Percentiles rank a stretch among this genome's conserved stretches.
Evolutionary conservation across 192 early-diverging fungal species (phyloP).

Genomic region (Helicostylum pulchrum): DNA sequence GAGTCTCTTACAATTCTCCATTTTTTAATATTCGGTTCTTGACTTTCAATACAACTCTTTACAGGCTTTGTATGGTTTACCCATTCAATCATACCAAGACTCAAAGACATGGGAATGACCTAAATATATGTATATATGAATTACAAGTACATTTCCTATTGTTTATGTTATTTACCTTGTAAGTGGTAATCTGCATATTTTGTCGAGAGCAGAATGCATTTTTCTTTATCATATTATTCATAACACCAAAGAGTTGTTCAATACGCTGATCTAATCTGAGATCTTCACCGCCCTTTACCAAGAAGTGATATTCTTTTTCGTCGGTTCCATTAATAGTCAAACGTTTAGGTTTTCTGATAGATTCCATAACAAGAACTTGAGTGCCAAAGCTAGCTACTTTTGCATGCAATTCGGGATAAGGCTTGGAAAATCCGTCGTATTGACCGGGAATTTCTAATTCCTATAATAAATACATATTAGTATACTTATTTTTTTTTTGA

Average conservation of each 20-base stretch:
- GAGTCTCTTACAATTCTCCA: conserved; percentile 38
- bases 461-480: conserved; percentile 21
- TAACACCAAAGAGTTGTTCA: conserved; percentile 73
- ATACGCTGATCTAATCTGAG: conserved; percentile 75
- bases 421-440: conserved; percentile 56
- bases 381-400: conserved; percentile 65
- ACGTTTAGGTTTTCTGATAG: conserved; percentile 70
- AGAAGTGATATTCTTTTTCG: conserved; percentile 67
- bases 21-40: conserved; percentile 40
- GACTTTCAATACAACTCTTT: conserved; percentile 55
- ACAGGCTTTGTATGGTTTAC: conserved; percentile 68
- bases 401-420: conserved; percentile 48
- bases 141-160: background rate
- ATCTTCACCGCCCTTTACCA: conserved; percentile 87
- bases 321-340: conserved; percentile 70
- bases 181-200: conserved; percentile 59
- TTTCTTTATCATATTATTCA: conserved; percentile 65
- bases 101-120: conserved; percentile 59
- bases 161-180: conserved; percentile 43
- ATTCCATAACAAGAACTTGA: conserved; percentile 62
- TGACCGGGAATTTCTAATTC: conserved; percentile 76
- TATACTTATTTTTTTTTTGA: conserved; percentile 1
- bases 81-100: conserved; percentile 78
- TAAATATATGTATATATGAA: background rate
- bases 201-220: conserved; percentile 53